Base-by-base conservation (phyloP, 768 basidiomycete genomes). In the Kwoniella heveanensis region DNA sequence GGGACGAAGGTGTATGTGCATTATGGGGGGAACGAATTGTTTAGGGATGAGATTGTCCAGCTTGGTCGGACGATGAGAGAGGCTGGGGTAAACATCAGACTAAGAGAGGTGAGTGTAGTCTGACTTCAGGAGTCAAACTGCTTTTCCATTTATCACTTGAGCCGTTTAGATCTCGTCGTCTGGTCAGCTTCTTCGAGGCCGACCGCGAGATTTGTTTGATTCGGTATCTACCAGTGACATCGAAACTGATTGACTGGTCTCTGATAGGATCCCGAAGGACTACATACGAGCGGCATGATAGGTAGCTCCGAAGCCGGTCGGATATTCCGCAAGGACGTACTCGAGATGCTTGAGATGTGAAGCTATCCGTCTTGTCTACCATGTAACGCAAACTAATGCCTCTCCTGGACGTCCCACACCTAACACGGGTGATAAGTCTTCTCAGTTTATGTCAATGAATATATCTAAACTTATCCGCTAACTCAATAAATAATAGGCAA, bases 41-140 rank as follows among this genome's bases (percentile, higher is more conserved):
- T 77, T 30, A 53, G 58, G 24, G 67, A 67, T 57, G 74, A 77
- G 55, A 62, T 63, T 50, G 46, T 57, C 48, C 52, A 36, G 22
- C 27, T 75, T 30, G 64, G 30, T 4, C 22, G 29, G 27, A 67
- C 57, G 25, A 73, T 77, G 76, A 68, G 60, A 49, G 32, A 59
- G 26, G 76, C 63, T 53, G 72, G 74, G 6, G 76, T 77, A 7
- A 70, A 73, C 50, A 69, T 75, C 24, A 25, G 22, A 6, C 36
- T 71, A 29, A 52, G 69, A 46, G 63, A 71, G 60, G 76, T 77
- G 58, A 71, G 76, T 69, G 7, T n/a, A n/a, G n/a, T n/a, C n/a
- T n/a, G n/a, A n/a, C n/a, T n/a, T n/a, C n/a, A n/a, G n/a, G n/a
- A n/a, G n/a, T n/a, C n/a, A n/a, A n/a, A n/a, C n/a, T n/a, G n/a